Percentiles rank a stretch among this genome's conserved stretches.
Evolutionary conservation across 257 asterid genomes (phyloP).

Genomic region (Dorcoceras hygrometricum): DNA sequence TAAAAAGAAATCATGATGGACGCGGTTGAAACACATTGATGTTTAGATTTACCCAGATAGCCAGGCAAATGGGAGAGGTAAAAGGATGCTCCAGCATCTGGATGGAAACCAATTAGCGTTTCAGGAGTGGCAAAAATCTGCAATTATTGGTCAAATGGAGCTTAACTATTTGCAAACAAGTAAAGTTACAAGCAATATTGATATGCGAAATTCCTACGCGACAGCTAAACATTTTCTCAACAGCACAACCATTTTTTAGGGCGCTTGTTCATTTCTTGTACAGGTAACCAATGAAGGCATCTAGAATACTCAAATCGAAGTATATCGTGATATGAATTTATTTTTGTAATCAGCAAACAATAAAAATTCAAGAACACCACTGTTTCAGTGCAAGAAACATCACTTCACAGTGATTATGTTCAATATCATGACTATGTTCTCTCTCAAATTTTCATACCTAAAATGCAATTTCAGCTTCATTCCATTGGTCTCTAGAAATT

Average conservation of each 20-base stretch:
- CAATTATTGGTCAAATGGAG: constrained; percentile 20
- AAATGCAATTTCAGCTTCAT: background rate
- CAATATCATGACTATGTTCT: background rate
- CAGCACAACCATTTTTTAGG: background rate
- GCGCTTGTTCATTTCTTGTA: background rate
- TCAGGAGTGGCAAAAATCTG: constrained; percentile 96
- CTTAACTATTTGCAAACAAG: constrained; percentile 13
- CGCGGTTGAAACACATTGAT: constrained; percentile 2
- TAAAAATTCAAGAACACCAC: background rate
- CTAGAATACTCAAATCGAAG: background rate
- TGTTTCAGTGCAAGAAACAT: background rate
- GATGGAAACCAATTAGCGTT: constrained; percentile 92
- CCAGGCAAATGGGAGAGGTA: constrained; percentile 94
- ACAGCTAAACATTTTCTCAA: background rate
- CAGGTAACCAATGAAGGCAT: background rate
- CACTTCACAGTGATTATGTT: background rate
- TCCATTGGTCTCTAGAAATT: background rate
- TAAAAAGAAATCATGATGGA: background rate
- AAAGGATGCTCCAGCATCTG: constrained; percentile 98
- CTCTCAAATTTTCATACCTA: background rate
- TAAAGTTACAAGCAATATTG: background rate
- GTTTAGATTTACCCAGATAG: constrained; percentile 54
- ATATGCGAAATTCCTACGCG: constrained; percentile 1
- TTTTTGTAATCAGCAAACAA: background rate
- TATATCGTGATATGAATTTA: background rate